Evolutionary conservation across 1,284 basidiomycete genomes (phyloP).

Genomic region (Cerrena zonata): DNA sequence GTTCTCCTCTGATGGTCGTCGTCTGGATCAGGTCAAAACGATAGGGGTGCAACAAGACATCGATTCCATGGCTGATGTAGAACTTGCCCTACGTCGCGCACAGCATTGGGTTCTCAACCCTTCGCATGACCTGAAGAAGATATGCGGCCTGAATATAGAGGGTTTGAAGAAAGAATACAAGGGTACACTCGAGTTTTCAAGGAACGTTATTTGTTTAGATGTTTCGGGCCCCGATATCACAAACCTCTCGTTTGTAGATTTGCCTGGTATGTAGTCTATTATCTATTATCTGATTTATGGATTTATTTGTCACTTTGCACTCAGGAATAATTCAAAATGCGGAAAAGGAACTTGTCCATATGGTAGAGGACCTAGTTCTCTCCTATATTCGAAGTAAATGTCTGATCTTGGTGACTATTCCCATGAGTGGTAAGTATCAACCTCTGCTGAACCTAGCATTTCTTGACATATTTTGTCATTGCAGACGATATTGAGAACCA

Average conservation of each 20-base stretch:
- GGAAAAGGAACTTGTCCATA: slow-evolving; percentile 32
- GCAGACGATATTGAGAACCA: slow-evolving; percentile 65
- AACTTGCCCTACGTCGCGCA: slow-evolving; percentile 36
- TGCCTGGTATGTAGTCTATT: slow-evolving; percentile 36
- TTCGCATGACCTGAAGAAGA: not conserved
- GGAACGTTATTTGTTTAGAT: slow-evolving; percentile 40
- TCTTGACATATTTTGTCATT: not conserved
- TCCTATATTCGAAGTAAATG: slow-evolving; percentile 35
- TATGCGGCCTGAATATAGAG: not conserved
- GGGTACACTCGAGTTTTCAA: slow-evolving; percentile 31
- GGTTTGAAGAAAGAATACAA: not conserved
- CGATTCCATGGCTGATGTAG: slow-evolving; percentile 31
- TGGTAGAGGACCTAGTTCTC: slow-evolving; percentile 41
- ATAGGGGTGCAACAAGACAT: slow-evolving; percentile 32
- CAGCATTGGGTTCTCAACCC: slow-evolving; percentile 41
- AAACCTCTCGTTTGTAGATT: slow-evolving; percentile 45
- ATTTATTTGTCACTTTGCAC: too few species aligned
- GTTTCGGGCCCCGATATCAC: slow-evolving; percentile 39
- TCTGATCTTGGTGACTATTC: slow-evolving; percentile 54
- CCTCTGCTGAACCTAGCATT: not conserved
- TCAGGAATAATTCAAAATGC: slow-evolving; percentile 56
- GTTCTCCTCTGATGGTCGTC: slow-evolving; percentile 11
- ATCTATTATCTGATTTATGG: too few species aligned
- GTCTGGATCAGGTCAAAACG: slow-evolving; percentile 24
- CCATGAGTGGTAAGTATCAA: slow-evolving; percentile 44